Conservation (phyloP, 768 basidiomycete genomes). For the Auriscalpium microsporum region DNA sequence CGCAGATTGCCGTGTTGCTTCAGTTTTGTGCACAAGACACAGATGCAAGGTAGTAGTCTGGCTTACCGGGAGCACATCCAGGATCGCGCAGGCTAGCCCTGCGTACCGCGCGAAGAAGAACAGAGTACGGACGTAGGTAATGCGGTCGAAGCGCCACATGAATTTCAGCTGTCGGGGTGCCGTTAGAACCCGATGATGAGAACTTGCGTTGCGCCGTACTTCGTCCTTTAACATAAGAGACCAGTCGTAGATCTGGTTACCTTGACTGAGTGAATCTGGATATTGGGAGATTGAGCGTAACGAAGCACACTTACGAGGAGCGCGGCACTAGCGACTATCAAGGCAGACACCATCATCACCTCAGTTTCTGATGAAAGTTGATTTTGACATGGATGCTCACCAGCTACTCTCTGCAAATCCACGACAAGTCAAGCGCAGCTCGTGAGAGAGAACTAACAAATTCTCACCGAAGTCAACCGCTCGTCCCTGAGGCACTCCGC, state of each 20-base stretch:
- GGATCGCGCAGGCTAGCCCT: not conserved
- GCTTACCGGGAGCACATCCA: constrained; percentile 4
- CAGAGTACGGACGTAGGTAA: not conserved
- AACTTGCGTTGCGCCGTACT: not conserved
- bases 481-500: not conserved
- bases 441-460: not conserved
- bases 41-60: not conserved
- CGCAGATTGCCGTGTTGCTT: not conserved
- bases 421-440: not conserved
- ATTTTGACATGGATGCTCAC: not conserved
- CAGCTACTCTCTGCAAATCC: not conserved
- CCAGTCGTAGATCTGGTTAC: constrained; percentile 8
- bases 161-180: not conserved
- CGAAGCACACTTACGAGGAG: constrained; percentile 2
- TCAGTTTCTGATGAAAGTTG: too few relatives aligned
- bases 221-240: not conserved
- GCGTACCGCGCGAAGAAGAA: constrained; percentile 8
- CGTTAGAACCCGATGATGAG: not conserved
- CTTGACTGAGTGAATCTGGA: not conserved
- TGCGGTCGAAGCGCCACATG: not conserved
- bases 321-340: constrained; percentile 1
- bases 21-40: too few relatives aligned
- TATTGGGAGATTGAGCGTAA: not conserved
- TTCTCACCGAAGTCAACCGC: constrained; percentile 1
- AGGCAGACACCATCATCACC: too few relatives aligned